A percentile compares a stretch with the other conserved stretches of the same genome.
These are phyloP conservation scores for Penicillium olsonii DNA, from an alignment of 2,329 filamentous ascomycete genomes.

Conservation along the genomic window DNA sequence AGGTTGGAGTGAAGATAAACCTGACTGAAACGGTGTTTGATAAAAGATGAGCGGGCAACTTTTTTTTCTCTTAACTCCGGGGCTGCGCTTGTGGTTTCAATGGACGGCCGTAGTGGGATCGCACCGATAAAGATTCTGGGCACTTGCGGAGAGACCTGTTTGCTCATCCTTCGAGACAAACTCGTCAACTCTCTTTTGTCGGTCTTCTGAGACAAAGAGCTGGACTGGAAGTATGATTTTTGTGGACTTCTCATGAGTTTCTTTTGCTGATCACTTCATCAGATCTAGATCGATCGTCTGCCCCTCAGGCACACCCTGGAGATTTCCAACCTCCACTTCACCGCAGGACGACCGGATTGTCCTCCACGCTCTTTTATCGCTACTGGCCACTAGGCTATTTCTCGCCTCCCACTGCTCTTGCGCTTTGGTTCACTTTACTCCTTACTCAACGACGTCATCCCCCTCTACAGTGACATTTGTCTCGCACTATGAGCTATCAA, in stretches of 20 bases:
- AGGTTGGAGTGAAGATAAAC: constrained; percentile 9
- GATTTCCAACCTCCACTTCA: constrained; percentile 11
- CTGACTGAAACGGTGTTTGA: constrained; percentile 1
- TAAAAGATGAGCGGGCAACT: constrained; percentile 31
- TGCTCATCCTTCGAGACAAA: constrained; percentile 14
- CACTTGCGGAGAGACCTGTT: constrained; percentile 27
- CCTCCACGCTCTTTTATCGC: constrained; percentile 29
- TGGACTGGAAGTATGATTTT: constrained; percentile 22
- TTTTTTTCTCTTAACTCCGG: constrained; percentile 39
- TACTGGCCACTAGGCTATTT: constrained; percentile 11
- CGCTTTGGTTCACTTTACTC: constrained; percentile 7
- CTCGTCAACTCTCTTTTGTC: constrained; percentile 26
- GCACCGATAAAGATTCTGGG: constrained; percentile 30
- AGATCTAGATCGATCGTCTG: constrained; percentile 26
- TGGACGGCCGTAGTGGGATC: constrained; percentile 35
- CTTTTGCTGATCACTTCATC: constrained; percentile 6
- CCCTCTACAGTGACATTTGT: constrained; percentile 68
- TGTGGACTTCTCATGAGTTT: neutral
- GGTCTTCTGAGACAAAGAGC: constrained; percentile 25
- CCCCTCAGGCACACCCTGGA: constrained; percentile 34
- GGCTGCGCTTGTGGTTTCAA: constrained; percentile 30
- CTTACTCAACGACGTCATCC: constrained; percentile 5
- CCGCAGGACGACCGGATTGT: constrained; percentile 27
- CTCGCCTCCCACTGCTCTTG: constrained; percentile 1
- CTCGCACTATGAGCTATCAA: constrained; percentile 71